Evolutionary conservation across 768 basidiomycete genomes (phyloP), one percentile per base, ranked within the genome.

Genomic region (Cystofilobasidium capitatum): DNA sequence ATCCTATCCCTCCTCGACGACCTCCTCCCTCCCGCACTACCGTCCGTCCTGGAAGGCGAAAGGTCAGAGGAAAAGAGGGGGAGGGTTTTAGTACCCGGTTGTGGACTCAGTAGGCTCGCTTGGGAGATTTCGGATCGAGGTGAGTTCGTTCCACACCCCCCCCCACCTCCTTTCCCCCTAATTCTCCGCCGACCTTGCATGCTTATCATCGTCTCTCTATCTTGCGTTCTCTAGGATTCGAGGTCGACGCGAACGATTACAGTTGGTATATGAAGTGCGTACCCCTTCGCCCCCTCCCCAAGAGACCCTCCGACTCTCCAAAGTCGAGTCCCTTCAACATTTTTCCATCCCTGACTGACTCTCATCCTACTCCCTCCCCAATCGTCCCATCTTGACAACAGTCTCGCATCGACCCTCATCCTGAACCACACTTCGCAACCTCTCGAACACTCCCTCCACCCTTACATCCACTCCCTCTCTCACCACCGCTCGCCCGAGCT

Each of bases 401-500:
- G 79, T 51, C 78, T 86, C 17, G 82, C 82, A 0, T 79, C 84
- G 64, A 81, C 82, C 4, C 83, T 85, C 73, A 78, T 87, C 17
- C 79, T 85, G 22, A 84, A 82, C 0, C 78, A 80, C 6, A 76
- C 78, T 7, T 75, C 78, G 7, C 83, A 84, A 0, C 57, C 73
- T 1, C 73, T 83, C 58, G 79, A 85, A 72, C 85, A 86, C 74
- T 74, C 71, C 12, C 65, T 87, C 8, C 80, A 82, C 49, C 87
- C 87, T 0, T 87, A 83, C 71, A 79, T 83, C 0, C 82, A 86
- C 71, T 85, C 84, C 82, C 86, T 85, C 75, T 87, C 86, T 22
- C 86, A 88, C 73, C 85, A 86, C 71, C 47, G 29, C 22, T 47
- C 26, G 44, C 54, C 47, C 39, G n/a, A 24, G 3, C 14, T 29